Conservation (phyloP, 169 alveolate genomes). For the Eimeria sp. region DNA sequence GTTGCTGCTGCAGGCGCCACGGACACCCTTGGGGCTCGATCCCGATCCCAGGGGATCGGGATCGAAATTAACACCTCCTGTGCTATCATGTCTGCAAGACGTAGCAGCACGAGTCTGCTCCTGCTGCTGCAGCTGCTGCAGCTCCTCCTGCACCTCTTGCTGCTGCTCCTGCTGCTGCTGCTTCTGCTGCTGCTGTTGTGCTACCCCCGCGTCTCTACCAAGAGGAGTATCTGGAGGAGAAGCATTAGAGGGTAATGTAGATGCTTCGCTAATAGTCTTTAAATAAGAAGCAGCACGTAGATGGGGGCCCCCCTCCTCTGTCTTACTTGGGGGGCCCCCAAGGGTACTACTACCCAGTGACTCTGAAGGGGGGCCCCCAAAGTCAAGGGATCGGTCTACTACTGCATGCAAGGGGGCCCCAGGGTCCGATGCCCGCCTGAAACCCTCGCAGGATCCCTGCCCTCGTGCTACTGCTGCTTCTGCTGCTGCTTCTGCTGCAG, state of each 20-base stretch:
- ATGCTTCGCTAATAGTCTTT: conserved; percentile 55
- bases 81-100: not conserved
- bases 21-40: not conserved
- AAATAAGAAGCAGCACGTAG: conserved; percentile 14
- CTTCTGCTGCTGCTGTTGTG: not conserved
- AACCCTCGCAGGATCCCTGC: not conserved
- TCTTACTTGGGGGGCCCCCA: not conserved
- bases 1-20: not conserved
- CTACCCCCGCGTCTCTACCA: conserved; percentile 4
- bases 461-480: too few species aligned
- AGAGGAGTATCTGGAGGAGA: conserved; percentile 78
- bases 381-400: not conserved
- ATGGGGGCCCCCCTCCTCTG: not conserved
- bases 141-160: not conserved
- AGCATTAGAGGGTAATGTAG: conserved; percentile 46
- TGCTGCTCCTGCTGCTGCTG: conserved; percentile 21
- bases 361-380: not conserved
- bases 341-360: not conserved
- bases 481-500: not conserved
- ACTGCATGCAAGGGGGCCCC: not conserved
- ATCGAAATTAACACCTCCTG: not conserved
- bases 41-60: conserved; percentile 14
- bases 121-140: conserved; percentile 19
- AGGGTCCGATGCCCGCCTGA: not conserved
- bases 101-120: not conserved